These are phyloP conservation scores for Oryza punctata DNA, from an alignment of 176 grass and related monocot genomes.

Conservation along the genomic window DNA sequence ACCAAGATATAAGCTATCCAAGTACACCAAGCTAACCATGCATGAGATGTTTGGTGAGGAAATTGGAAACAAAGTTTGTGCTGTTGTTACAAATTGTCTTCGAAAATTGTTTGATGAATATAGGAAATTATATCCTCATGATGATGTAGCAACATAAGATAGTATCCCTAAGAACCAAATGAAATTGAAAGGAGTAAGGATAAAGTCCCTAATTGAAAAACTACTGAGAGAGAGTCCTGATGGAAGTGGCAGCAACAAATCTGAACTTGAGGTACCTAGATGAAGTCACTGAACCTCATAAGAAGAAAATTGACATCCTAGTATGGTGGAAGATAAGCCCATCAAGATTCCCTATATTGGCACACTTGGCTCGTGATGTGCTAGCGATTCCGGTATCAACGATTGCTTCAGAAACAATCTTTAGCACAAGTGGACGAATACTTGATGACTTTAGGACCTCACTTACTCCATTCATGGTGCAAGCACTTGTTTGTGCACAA, in stretches of 20 bases:
- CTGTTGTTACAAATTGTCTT: neutral
- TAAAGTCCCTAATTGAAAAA: neutral
- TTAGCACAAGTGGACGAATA: too few relatives aligned
- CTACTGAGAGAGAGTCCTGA: neutral
- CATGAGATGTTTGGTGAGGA: slow-evolving; percentile 1
- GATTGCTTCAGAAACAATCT: too few relatives aligned
- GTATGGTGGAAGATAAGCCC: too few relatives aligned
- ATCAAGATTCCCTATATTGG: too few relatives aligned
- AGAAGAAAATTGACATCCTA: too few relatives aligned
- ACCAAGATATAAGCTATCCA: slow-evolving; percentile 14
- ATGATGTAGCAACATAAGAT: too few relatives aligned
- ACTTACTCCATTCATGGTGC: too few relatives aligned
- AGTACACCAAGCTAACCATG: neutral
- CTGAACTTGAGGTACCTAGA: neutral
- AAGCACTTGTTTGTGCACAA: too few relatives aligned
- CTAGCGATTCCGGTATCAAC: too few relatives aligned
- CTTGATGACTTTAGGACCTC: too few relatives aligned
- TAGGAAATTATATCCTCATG: neutral
- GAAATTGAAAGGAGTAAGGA: neutral
- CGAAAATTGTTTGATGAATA: neutral
- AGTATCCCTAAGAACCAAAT: neutral
- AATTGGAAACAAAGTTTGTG: neutral
- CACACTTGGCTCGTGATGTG: too few relatives aligned
- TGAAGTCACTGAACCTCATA: too few relatives aligned
- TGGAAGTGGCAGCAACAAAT: neutral